These are phyloP conservation scores for Nephelium lappaceum DNA, from an alignment of 345 rosid genomes.

Conservation along the genomic window DNA sequence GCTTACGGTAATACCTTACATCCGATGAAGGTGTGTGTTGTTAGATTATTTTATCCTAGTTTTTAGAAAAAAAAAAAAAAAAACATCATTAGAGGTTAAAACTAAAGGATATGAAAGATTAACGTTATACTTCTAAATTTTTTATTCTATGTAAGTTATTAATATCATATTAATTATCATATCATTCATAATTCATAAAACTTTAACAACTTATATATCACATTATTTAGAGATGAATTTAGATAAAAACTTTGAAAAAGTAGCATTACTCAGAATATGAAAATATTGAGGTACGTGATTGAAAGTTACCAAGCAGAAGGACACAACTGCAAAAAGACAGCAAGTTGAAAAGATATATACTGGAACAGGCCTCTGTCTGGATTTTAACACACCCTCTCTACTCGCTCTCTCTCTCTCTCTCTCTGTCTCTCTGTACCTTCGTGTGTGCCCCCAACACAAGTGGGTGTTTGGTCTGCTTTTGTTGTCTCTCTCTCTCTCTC, in stretches of 20 bases:
- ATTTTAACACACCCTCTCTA: neutral
- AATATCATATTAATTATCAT: too few species aligned
- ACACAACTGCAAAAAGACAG: constrained; percentile 16
- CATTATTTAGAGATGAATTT: too few species aligned
- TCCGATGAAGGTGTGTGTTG: neutral
- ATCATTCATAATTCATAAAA: too few species aligned
- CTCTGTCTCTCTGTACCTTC: neutral
- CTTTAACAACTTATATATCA: too few species aligned
- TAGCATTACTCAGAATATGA: neutral
- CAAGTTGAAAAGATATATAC: constrained; percentile 4
- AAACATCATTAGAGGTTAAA: neutral
- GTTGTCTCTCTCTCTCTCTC: constrained; percentile 10
- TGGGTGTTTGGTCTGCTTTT: constrained; percentile 18
- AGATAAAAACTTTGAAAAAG: too few species aligned
- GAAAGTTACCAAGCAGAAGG: constrained; percentile 18
- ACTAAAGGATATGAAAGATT: too few species aligned
- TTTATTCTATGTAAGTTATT: too few species aligned
- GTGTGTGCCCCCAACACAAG: neutral
- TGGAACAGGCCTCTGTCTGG: constrained; percentile 10
- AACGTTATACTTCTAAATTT: too few species aligned
- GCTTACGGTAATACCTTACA: neutral
- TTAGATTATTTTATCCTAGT: too few species aligned
- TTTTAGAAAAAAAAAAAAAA: too few species aligned
- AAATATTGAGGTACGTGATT: neutral
- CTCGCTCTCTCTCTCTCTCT: too few species aligned